Percentiles rank a stretch among this genome's conserved stretches.
Conservation (phyloP, 192 early-diverging fungal species). For the Borealophlyctis nickersoniae region DNA sequence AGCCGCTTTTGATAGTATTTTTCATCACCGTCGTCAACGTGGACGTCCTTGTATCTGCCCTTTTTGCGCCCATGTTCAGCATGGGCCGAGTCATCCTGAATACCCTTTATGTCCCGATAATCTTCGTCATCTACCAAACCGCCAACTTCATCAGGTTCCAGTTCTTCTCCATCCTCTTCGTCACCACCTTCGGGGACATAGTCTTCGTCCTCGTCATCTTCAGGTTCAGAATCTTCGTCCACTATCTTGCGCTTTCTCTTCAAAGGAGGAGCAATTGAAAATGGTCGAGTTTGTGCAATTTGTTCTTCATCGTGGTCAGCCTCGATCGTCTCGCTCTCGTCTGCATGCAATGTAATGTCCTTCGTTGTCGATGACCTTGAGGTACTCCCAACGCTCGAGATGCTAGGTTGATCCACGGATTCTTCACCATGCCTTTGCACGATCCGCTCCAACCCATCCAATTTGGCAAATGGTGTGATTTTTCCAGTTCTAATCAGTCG, state of each 20-base stretch:
- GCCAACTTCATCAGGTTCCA: slow-evolving; percentile 20
- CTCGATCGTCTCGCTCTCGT: no score
- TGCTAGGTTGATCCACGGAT: not conserved
- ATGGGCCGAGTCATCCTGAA: not conserved
- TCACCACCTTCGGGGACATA: slow-evolving; percentile 20
- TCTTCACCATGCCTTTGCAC: not conserved
- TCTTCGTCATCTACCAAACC: slow-evolving; percentile 16
- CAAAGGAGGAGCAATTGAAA: not conserved
- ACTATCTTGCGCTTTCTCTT: slow-evolving; percentile 9
- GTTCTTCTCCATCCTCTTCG: slow-evolving; percentile 12
- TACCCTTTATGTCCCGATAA: not conserved
- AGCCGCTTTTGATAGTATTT: slow-evolving; percentile 52
- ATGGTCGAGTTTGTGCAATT: no score
- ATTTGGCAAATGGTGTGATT: slow-evolving; percentile 62
- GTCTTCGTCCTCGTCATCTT: slow-evolving; percentile 19
- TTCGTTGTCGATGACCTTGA: no score
- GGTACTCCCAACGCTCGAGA: not conserved
- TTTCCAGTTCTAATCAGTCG: slow-evolving; percentile 66
- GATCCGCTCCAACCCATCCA: slow-evolving; percentile 30
- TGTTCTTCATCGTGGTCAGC: not conserved
- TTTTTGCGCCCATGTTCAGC: not conserved
- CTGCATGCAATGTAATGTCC: no score
- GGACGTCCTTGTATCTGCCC: slow-evolving; percentile 20
- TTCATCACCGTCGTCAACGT: slow-evolving; percentile 70
- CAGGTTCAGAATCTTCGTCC: slow-evolving; percentile 20